A percentile compares a stretch with the other conserved stretches of the same genome.
Conservation (phyloP, 1,284 basidiomycete genomes). For the Tremellales sp. region DNA sequence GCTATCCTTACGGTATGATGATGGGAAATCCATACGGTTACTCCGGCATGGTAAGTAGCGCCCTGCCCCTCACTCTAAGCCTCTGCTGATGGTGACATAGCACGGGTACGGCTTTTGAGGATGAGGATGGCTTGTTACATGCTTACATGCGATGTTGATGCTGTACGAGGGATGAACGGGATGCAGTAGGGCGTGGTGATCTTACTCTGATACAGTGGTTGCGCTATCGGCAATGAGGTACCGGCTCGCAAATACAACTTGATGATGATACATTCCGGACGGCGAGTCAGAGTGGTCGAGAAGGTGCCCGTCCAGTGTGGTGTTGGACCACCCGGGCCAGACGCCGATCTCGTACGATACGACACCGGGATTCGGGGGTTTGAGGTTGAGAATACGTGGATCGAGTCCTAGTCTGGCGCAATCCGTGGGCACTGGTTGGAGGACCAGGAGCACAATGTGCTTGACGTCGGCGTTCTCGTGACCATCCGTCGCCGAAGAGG, state of each 20-base stretch:
- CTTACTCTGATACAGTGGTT: background rate
- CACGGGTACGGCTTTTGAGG: constrained; percentile 9
- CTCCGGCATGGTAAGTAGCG: constrained; percentile 28
- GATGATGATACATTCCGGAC: too few species aligned
- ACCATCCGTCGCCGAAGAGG: background rate
- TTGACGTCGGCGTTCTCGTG: background rate
- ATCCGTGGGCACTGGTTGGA: constrained; percentile 23
- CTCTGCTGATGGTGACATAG: background rate
- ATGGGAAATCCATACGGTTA: constrained; percentile 29
- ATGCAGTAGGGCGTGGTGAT: too few species aligned
- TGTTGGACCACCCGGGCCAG: background rate
- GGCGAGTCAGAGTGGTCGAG: too few species aligned
- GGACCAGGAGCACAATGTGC: constrained; percentile 4
- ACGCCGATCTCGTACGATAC: background rate
- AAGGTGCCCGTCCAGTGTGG: too few species aligned
- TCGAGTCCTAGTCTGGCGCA: constrained; percentile 29
- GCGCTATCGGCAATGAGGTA: constrained; percentile 31
- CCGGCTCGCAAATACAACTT: constrained; percentile 27
- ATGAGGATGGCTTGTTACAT: too few species aligned
- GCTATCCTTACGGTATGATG: constrained; percentile 35
- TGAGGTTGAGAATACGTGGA: constrained; percentile 14
- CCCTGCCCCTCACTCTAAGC: too few species aligned
- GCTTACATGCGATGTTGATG: too few species aligned
- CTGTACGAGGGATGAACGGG: too few species aligned
- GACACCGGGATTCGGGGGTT: constrained; percentile 7